Base-by-base conservation (phyloP, 257 asterid genomes). In the Jaltomata sinuosa region DNA sequence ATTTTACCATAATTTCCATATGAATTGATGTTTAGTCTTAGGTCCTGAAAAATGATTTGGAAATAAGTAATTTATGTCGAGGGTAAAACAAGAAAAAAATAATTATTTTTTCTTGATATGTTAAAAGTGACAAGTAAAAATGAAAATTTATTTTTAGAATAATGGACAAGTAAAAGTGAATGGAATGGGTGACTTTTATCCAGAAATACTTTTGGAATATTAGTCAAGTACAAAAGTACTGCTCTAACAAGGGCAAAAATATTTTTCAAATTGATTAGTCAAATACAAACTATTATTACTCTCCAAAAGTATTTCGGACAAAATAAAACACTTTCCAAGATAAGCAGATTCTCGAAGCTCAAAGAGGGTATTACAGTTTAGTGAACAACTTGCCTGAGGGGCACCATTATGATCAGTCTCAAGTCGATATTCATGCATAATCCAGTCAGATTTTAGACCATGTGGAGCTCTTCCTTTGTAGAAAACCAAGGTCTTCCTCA, bases 361-460 rank as follows among this genome's bases (percentile, higher is more conserved):
- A 25, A 59, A 59, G 19, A 59, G 3, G 68, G 0, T 49, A 50
- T 25, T 25, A 1, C 19, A 31, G 42, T 22, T 15, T 40, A 8
- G 22, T 3, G 49, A 61, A 8, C 2, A 11, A 89, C 92, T 89
- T 90, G 87, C 98, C 96, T 95, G 99, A 83, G 94, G 90, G 83
- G 93, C 69, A 86, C 92, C 98, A 81, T 93, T 93, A 84, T 92
- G 98, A 19, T 95, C 96, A 0, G 95, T 91, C 86, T 94, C 97
- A 3, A 94, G 96, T 12, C 99, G 92, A 83, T 95, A 95, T 83
- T 95, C 99, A 36, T 95, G 98, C 99, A 95, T 95, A 45, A 95
- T 95, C 96, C 97, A 95, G 85, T 95, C 99, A 2, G 97, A 95
- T 84, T 95, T 95, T 36, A 92, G 97, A 10, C 99, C 99, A 86